Conservation (phyloP, 73 alveolate species). For the Paramecium tetraurelia region DNA sequence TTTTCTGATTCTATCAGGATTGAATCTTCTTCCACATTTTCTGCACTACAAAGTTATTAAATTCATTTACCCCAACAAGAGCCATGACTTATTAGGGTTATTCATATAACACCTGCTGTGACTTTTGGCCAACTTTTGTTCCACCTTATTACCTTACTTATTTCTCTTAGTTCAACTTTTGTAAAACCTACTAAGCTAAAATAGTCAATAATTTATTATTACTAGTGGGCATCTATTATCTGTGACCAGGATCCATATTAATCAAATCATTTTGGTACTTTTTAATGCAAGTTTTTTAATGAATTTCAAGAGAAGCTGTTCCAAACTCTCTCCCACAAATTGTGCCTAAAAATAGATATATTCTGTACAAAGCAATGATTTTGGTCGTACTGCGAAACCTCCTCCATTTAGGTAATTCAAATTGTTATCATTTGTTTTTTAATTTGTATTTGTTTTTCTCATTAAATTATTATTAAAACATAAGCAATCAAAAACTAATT, state of each 20-base stretch:
- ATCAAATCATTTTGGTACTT: conserved; percentile 31
- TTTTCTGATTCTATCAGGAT: conserved; percentile 55
- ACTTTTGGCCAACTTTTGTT: neutral
- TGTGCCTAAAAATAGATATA: neutral
- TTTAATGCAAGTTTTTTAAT: conserved; percentile 40
- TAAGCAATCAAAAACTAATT: neutral
- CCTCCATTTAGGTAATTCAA: neutral
- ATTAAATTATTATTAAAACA: neutral
- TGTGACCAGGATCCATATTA: neutral
- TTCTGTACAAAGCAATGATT: neutral
- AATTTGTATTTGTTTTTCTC: neutral
- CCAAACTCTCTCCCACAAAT: conserved; percentile 65
- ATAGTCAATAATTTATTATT: neutral
- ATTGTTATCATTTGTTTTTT: neutral
- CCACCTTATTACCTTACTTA: neutral
- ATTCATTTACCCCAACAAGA: neutral
- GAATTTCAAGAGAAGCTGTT: conserved; percentile 45
- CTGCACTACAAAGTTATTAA: neutral
- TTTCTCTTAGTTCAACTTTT: neutral
- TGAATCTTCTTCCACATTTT: conserved; percentile 50
- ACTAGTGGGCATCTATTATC: conserved; percentile 46
- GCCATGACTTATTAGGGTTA: conserved; percentile 13
- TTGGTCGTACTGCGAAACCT: conserved; percentile 8
- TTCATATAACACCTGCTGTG: neutral
- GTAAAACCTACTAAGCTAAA: neutral